These are phyloP conservation scores for Boechera stricta DNA, from an alignment of 345 rosid species.

Conservation along the genomic window DNA sequence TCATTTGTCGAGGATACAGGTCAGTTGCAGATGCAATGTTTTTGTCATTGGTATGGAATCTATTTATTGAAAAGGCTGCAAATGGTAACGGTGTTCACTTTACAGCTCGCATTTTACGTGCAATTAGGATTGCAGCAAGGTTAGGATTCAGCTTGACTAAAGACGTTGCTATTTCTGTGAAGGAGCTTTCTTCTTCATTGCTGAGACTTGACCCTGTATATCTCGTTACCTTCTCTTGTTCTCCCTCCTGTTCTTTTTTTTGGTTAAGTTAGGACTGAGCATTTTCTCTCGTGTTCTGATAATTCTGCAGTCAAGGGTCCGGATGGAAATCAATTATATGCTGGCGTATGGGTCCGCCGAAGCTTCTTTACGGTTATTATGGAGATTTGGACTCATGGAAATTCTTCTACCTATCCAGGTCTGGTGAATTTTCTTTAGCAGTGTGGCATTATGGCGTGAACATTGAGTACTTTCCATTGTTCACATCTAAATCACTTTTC, in stretches of 20 bases:
- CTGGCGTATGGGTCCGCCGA: constrained; percentile 65
- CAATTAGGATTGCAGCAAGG: constrained; percentile 73
- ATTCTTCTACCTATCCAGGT: constrained; percentile 65
- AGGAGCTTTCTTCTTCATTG: constrained; percentile 55
- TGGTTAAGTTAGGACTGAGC: constrained; percentile 3
- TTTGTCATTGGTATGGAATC: not conserved
- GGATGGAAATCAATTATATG: constrained; percentile 67
- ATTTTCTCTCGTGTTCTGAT: not conserved
- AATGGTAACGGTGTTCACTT: constrained; percentile 36
- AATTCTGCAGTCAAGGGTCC: constrained; percentile 51
- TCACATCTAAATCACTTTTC: not conserved
- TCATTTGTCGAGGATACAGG: constrained; percentile 64
- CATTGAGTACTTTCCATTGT: not conserved
- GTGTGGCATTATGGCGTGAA: not conserved
- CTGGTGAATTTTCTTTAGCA: constrained; percentile 25
- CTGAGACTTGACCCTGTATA: constrained; percentile 68
- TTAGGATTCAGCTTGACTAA: constrained; percentile 68
- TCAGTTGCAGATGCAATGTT: constrained; percentile 41
- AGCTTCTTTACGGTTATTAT: constrained; percentile 60
- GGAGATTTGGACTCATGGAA: constrained; percentile 71
- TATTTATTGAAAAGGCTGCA: constrained; percentile 7
- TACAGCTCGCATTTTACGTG: constrained; percentile 80
- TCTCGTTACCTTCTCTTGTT: constrained; percentile 7
- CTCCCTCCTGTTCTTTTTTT: not conserved
- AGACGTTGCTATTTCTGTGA: constrained; percentile 67